A percentile compares a stretch with the other conserved stretches of the same genome.
Conservation (phyloP, 2,329 filamentous ascomycete genomes). For the Exophiala phaeomuriformis region DNA sequence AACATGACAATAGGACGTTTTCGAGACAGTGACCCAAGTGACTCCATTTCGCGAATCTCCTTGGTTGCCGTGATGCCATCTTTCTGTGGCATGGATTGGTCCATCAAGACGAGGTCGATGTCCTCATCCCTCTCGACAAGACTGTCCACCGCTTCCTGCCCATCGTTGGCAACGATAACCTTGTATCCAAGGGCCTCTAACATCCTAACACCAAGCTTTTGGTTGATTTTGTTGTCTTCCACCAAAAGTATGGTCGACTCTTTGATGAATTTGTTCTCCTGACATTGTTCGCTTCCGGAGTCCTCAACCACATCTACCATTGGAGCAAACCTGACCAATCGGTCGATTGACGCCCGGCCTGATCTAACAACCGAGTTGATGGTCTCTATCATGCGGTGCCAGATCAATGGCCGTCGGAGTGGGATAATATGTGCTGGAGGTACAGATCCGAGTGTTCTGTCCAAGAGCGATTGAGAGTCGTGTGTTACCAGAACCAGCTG, state of each 20-base stretch:
- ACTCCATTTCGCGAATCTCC: conserved; percentile 31
- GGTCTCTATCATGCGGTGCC: conserved; percentile 27
- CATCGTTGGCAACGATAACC: conserved; percentile 40
- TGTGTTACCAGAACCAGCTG: conserved; percentile 29
- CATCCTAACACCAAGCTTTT: conserved; percentile 61
- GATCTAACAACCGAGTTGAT: conserved; percentile 17
- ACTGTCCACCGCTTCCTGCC: conserved; percentile 28
- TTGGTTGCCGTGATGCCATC: conserved; percentile 30
- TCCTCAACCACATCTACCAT: conserved; percentile 26
- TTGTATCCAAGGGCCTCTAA: conserved; percentile 60
- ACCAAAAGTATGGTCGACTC: conserved; percentile 59
- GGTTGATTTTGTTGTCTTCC: conserved; percentile 42
- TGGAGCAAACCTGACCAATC: conserved; percentile 28
- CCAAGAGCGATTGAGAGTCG: conserved; percentile 25
- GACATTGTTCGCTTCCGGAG: conserved; percentile 5
- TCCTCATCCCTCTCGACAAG: conserved; percentile 26
- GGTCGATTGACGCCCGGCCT: conserved; percentile 11
- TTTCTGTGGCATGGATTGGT: conserved; percentile 31
- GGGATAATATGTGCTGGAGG: conserved; percentile 26
- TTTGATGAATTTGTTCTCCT: conserved; percentile 14
- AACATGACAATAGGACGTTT: conserved; percentile 29
- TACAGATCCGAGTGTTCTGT: conserved; percentile 21
- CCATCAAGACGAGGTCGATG: conserved; percentile 31
- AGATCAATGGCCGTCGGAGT: conserved; percentile 28
- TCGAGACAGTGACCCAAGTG: conserved; percentile 27